phyloP scores from a whole-genome alignment of 306 rosid genomes.

The Arachis stenosperma region DNA sequence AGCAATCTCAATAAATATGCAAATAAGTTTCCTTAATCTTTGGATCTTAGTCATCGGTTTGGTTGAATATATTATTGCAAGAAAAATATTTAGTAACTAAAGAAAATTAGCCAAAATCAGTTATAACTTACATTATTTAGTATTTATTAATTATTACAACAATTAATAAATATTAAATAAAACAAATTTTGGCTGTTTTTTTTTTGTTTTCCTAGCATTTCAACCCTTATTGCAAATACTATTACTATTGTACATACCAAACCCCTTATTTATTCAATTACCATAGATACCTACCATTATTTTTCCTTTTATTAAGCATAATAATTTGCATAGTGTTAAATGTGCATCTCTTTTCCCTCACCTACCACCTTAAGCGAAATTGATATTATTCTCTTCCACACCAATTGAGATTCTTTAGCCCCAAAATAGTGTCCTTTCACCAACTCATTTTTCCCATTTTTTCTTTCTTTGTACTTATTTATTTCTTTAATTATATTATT shows the following conservation, averaged over 20 bases:
- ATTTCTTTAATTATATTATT: no score
- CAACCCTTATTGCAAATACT: not conserved
- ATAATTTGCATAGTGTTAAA: slow-evolving; percentile 14
- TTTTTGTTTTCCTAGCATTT: no score
- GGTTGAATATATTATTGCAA: slow-evolving; percentile 10
- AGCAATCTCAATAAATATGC: not conserved
- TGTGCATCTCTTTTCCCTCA: slow-evolving; percentile 29
- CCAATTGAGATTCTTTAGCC: slow-evolving; percentile 2
- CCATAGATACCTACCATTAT: slow-evolving; percentile 1
- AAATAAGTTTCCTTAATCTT: not conserved
- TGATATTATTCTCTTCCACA: not conserved
- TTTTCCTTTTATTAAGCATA: slow-evolving; percentile 30
- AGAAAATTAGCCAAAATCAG: no score
- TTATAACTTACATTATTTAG: no score
- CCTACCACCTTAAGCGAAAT: slow-evolving; percentile 36
- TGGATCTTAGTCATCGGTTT: slow-evolving; percentile 16
- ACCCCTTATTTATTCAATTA: slow-evolving; percentile 3
- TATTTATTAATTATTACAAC: no score
- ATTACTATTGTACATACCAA: slow-evolving; percentile 15
- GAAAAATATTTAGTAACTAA: no score
- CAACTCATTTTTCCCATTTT: not conserved
- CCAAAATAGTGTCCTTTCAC: not conserved
- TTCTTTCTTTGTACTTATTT: no score
- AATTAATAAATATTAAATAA: no score
- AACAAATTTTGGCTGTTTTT: no score